Base-by-base conservation (phyloP, 2,329 filamentous ascomycete genomes). In the Ophiostoma pallidulum region DNA sequence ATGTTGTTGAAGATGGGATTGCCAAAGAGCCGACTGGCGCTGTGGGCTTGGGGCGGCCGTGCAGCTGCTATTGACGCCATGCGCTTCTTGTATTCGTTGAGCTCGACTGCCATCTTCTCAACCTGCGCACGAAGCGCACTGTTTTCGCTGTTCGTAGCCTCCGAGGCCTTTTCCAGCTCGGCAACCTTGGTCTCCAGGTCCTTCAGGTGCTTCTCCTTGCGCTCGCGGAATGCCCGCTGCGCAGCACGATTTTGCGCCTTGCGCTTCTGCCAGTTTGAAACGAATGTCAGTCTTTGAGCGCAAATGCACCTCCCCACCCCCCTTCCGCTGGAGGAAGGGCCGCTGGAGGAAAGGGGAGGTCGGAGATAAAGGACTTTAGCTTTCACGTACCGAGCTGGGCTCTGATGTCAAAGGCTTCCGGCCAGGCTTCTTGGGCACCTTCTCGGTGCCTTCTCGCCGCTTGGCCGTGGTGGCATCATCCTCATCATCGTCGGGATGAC, bases 221-320 rank as follows among this genome's bases (percentile, higher is more conserved):
- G 85, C 64, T 96, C 90, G 47, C 90, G 81, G 74, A 96, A 96
- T 7, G 90, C 90, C 50, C 90, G 80, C 66, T 96, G 90, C 4
- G 90, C 90, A 10, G 90, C 90, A 56, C 90, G 80, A 57, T 96
- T 96, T 62, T 96, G 90, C 9, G 92, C 92, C 70, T 98, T 98
- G 58, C 89, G 84, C 69, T 94, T 94, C 88, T 94, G 59, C 40
- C n/a, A n/a, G n/a, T n/a, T n/a, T n/a, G n/a, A n/a, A n/a, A n/a
- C n/a, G n/a, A n/a, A n/a, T n/a, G n/a, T n/a, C n/a, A n/a, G n/a
- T n/a, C n/a, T n/a, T n/a, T n/a, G n/a, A n/a, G n/a, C n/a, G n/a
- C n/a, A n/a, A n/a, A n/a, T n/a, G n/a, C n/a, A n/a, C n/a, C n/a
- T n/a, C n/a, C n/a, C n/a, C n/a, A n/a, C n/a, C n/a, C n/a, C n/a